phyloP scores from a whole-genome alignment of 306 rosid genomes.

The Purshia tridentata region DNA sequence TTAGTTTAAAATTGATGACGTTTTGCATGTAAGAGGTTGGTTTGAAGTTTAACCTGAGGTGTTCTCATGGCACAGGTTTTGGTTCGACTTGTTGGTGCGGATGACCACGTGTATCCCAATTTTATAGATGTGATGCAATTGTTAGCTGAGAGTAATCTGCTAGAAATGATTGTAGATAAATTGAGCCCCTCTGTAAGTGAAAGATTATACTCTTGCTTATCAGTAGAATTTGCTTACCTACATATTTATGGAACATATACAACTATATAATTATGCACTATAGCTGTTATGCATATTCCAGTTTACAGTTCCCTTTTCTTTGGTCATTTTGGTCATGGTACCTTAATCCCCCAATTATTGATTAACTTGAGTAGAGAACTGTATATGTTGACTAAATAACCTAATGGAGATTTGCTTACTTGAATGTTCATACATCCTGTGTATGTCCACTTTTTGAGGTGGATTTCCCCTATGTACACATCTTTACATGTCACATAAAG shows the following conservation, averaged over 20 bases:
- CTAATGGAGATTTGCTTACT: not conserved
- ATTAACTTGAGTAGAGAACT: not conserved
- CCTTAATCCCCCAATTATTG: not conserved
- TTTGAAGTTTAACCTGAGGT: constrained; percentile 32
- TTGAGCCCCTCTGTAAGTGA: constrained; percentile 82
- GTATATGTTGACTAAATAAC: not conserved
- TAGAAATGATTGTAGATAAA: constrained; percentile 95
- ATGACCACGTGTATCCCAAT: constrained; percentile 92
- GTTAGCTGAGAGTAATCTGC: constrained; percentile 93
- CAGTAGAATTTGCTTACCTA: not conserved
- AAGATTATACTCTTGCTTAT: not conserved
- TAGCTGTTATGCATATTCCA: not conserved
- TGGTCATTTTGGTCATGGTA: not conserved
- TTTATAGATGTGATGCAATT: constrained; percentile 94
- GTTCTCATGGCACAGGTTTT: constrained; percentile 63
- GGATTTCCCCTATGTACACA: not conserved
- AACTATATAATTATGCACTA: not conserved
- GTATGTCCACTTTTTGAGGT: not conserved
- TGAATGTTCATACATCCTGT: not conserved
- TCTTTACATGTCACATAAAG: not conserved
- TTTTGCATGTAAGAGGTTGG: not conserved
- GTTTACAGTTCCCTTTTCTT: not conserved
- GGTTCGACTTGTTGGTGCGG: constrained; percentile 90
- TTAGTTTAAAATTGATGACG: constrained; percentile 2
- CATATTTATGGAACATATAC: not conserved